Evolutionary conservation across 2,329 filamentous ascomycete genomes (phyloP), one percentile per base, ranked within the genome.

Genomic region (Metarhizium sp.): DNA sequence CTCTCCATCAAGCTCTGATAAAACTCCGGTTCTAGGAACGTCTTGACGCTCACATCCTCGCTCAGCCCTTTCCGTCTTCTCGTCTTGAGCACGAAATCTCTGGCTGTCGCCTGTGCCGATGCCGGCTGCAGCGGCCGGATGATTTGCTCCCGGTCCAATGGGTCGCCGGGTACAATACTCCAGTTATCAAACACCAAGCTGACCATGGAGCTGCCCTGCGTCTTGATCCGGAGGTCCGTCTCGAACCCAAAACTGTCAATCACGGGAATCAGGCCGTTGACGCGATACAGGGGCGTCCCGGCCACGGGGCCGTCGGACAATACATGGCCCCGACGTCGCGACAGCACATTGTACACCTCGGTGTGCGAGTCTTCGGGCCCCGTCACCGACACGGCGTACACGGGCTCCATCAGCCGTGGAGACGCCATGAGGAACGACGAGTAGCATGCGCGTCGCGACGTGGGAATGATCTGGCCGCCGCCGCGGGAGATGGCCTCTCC

Each of bases 211-310:
- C 91, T 87, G 53, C 94, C 92, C 75, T 96, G 90, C 0, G 92
- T 96, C 72, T 96, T 92, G 67, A 97, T 97, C 59, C 94, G 81
- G 56, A 99, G 78, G 74, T 99, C 94, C 14, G 94, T 97, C 76
- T 99, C 94, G 71, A 99, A 97, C 20, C 94, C 94, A 66, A 99
- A 99, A 34, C 86, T 91, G 75, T 99, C 94, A 67, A 99, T 96
- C 57, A 97, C 94, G 10, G 94, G 94, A 55, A 99, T 85, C 51
- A 97, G 78, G 3, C 94, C 94, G 64, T 86, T 88, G 53, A 96
- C 92, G 25, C 88, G 87, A 73, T 96, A 97, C 11, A 99, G 80
- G 4, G 92, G 94, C 10, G 94, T 97, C 29, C 94, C 94, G 0
- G 92, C 91, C 58, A 99, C 90, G 14, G 92, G 92, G 0, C 90